Conservation (phyloP, 176 grass and related monocot genomes). For the Oryza nivara region DNA sequence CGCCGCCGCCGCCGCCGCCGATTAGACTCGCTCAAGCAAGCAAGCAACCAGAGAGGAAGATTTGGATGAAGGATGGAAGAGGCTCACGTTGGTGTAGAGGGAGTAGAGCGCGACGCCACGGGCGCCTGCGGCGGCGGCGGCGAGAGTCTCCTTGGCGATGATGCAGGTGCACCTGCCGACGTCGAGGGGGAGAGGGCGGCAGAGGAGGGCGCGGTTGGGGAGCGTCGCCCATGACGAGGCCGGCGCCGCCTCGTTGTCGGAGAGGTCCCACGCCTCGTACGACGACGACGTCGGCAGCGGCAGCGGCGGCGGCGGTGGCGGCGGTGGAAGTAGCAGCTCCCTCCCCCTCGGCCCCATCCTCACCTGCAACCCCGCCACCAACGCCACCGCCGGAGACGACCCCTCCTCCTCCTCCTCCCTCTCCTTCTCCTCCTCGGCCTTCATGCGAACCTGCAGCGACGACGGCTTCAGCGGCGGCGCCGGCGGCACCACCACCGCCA, state of each 20-base stretch:
- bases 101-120: slow-evolving; percentile 73
- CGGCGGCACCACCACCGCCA: background rate
- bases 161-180: slow-evolving; percentile 92
- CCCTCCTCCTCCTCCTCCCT: background rate
- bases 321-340: slow-evolving; percentile 48
- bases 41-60: background rate
- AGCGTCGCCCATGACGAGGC: slow-evolving; percentile 92
- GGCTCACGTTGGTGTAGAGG: slow-evolving; percentile 87
- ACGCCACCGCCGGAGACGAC: background rate
- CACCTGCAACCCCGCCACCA: background rate
- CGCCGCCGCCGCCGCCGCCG: slow-evolving; percentile 7
- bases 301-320: background rate
- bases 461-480: slow-evolving; percentile 49
- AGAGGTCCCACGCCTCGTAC: slow-evolving; percentile 93
- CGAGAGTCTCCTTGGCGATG: slow-evolving; percentile 64
- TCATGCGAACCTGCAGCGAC: slow-evolving; percentile 79
- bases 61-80: background rate
- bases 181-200: slow-evolving; percentile 76
- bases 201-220: slow-evolving; percentile 89
- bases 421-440: slow-evolving; percentile 32
- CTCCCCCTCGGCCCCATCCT: slow-evolving; percentile 46
- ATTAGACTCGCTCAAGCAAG: background rate
- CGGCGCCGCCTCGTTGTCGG: slow-evolving; percentile 78
- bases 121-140: slow-evolving; percentile 30
- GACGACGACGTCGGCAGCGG: slow-evolving; percentile 48